Conservation (phyloP, 441 rosid species). For the Geranium incanum region DNA sequence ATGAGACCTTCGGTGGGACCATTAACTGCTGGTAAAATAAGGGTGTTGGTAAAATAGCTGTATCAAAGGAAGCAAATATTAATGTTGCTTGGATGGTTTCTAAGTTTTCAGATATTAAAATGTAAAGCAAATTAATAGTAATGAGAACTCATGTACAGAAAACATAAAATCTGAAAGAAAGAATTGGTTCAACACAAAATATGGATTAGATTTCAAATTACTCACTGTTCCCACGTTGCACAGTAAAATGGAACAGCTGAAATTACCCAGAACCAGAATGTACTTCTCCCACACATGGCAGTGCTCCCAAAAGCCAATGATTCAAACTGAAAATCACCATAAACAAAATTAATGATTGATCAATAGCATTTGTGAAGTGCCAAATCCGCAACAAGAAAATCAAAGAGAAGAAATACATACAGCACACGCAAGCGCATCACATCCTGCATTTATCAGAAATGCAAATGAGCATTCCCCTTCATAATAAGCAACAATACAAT, state of each 20-base stretch:
- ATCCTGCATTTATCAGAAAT: constrained; percentile 45
- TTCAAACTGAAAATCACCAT: constrained; percentile 52
- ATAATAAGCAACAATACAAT: constrained; percentile 13
- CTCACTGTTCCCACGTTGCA: constrained; percentile 99
- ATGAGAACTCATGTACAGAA: background rate
- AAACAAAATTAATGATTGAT: constrained; percentile 13
- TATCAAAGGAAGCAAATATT: constrained; percentile 21
- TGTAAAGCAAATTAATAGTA: background rate
- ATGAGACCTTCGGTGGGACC: constrained; percentile 98
- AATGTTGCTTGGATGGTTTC: constrained; percentile 13
- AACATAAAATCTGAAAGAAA: background rate
- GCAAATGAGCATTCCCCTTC: constrained; percentile 20
- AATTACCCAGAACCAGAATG: constrained; percentile 93
- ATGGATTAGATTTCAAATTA: constrained; percentile 16
- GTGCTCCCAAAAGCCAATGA: constrained; percentile 86
- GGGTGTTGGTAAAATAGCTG: constrained; percentile 91
- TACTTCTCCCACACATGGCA: constrained; percentile 82
- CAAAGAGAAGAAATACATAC: constrained; percentile 39
- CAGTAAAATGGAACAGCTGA: constrained; percentile 84
- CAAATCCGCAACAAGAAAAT: constrained; percentile 4
- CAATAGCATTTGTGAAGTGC: constrained; percentile 10
- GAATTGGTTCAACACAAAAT: background rate
- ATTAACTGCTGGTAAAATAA: constrained; percentile 82
- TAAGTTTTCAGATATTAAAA: constrained; percentile 9
- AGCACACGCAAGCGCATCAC: constrained; percentile 99